phyloP scores from a whole-genome alignment of 2,329 filamentous ascomycete species.

The Cladosporium sp. region DNA sequence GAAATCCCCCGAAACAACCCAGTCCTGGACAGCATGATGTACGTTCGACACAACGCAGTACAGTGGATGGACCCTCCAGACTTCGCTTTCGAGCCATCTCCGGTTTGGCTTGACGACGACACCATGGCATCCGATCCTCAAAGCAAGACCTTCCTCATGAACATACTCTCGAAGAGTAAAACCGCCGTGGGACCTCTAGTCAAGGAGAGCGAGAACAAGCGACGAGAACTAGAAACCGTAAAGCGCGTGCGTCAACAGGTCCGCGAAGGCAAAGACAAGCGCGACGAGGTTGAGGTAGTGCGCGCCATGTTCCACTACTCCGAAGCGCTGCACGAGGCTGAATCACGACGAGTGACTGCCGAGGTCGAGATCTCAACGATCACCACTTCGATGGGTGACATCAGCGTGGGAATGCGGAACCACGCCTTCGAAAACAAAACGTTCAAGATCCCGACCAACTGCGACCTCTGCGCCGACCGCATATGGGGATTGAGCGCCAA shows the following conservation, averaged over 20 bases:
- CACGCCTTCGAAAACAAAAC: slow-evolving; percentile 99
- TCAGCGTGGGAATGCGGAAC: slow-evolving; percentile 87
- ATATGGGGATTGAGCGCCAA: slow-evolving; percentile 98
- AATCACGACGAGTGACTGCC: slow-evolving; percentile 77
- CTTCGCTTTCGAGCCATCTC: slow-evolving; percentile 86
- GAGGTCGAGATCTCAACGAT: slow-evolving; percentile 94
- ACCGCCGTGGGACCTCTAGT: slow-evolving; percentile 73
- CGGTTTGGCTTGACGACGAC: slow-evolving; percentile 94
- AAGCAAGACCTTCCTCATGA: slow-evolving; percentile 86
- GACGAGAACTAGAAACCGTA: slow-evolving; percentile 74
- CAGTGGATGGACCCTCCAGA: slow-evolving; percentile 79
- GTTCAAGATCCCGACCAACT: slow-evolving; percentile 98
- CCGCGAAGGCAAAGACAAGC: slow-evolving; percentile 78
- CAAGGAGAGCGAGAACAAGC: slow-evolving; percentile 79
- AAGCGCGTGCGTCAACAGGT: slow-evolving; percentile 72
- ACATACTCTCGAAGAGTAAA: slow-evolving; percentile 89
- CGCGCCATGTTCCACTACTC: slow-evolving; percentile 78
- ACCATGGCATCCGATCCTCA: slow-evolving; percentile 80
- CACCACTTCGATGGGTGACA: slow-evolving; percentile 83
- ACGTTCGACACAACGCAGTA: slow-evolving; percentile 83
- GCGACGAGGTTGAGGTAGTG: slow-evolving; percentile 83
- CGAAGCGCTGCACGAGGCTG: slow-evolving; percentile 78
- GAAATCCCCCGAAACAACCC: slow-evolving; percentile 89
- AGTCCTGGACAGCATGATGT: slow-evolving; percentile 94
- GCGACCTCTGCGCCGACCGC: slow-evolving; percentile 90